Conservation (phyloP, 164 flowering plant species). For the Chimonanthus salicifolius region DNA sequence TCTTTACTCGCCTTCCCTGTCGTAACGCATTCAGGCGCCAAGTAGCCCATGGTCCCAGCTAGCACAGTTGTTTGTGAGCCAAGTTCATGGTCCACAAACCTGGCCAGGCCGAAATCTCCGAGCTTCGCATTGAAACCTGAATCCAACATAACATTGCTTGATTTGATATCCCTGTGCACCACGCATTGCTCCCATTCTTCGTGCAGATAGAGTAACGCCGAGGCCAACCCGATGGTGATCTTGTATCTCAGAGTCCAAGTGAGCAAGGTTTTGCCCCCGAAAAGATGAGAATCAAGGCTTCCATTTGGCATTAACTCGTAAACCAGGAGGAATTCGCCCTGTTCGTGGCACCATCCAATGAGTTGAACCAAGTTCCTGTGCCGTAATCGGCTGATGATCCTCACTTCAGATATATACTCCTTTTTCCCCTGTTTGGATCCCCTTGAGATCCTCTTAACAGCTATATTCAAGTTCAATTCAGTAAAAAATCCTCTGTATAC, state of each 20-base stretch:
- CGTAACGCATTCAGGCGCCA: conserved; percentile 51
- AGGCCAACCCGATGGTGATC: conserved; percentile 41
- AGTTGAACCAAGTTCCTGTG: conserved; percentile 43
- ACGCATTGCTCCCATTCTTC: conserved; percentile 61
- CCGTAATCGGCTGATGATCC: conserved; percentile 37
- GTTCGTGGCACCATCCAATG: conserved; percentile 51
- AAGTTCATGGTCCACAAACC: conserved; percentile 39
- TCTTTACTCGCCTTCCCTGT: conserved; percentile 49
- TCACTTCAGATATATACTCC: conserved; percentile 44
- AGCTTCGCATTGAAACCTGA: conserved; percentile 44
- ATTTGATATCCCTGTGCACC: conserved; percentile 50
- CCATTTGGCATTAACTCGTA: conserved; percentile 49
- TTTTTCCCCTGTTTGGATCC: conserved; percentile 43
- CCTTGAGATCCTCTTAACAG: conserved; percentile 32
- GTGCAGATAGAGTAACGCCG: conserved; percentile 45
- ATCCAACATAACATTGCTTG: conserved; percentile 53
- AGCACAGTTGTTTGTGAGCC: conserved; percentile 42
- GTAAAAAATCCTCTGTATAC: conserved; percentile 19
- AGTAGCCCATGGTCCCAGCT: conserved; percentile 58
- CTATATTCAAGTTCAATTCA: conserved; percentile 8
- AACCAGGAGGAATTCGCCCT: conserved; percentile 36
- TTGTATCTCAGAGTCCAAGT: conserved; percentile 38
- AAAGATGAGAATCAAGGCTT: conserved; percentile 45
- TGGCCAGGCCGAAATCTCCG: conserved; percentile 56
- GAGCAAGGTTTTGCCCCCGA: conserved; percentile 17